Evolutionary conservation across 2,329 filamentous ascomycete genomes (phyloP).

Genomic region (Monilinia fructigena): DNA sequence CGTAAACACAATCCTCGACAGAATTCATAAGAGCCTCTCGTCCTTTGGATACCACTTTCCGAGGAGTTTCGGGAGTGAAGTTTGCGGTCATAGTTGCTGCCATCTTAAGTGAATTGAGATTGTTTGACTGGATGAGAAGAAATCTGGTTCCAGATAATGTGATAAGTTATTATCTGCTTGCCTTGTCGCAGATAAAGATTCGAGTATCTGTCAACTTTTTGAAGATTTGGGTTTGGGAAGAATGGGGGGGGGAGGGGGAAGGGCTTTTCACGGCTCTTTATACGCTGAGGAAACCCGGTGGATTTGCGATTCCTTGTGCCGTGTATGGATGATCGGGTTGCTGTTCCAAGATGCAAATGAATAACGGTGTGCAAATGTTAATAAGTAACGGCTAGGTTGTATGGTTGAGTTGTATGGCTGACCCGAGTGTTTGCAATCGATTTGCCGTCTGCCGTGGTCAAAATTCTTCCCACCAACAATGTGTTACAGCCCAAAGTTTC

Average conservation of each 20-base stretch:
- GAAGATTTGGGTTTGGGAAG: not conserved
- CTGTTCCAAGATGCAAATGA: not conserved
- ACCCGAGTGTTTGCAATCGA: slow-evolving; percentile 8
- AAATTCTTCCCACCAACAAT: not conserved
- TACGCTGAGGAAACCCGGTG: slow-evolving; percentile 2
- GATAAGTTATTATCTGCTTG: slow-evolving; percentile 1
- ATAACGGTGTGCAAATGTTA: not conserved
- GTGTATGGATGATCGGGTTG: slow-evolving; percentile 1
- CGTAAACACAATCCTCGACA: slow-evolving; percentile 82
- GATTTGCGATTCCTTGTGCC: slow-evolving; percentile 5
- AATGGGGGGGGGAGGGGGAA: not conserved
- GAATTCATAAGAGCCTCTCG: slow-evolving; percentile 51
- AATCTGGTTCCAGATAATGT: slow-evolving; percentile 11
- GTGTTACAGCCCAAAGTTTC: not conserved
- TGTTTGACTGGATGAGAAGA: slow-evolving; percentile 19
- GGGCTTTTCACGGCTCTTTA: not conserved
- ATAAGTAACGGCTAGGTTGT: not conserved
- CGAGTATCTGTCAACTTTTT: not conserved
- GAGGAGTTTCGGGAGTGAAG: slow-evolving; percentile 25
- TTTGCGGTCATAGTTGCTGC: slow-evolving; percentile 33
- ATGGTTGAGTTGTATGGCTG: not conserved
- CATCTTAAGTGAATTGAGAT: slow-evolving; percentile 28
- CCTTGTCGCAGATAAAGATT: not conserved
- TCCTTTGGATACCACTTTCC: slow-evolving; percentile 26
- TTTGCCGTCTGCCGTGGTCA: not conserved